A percentile compares a stretch with the other conserved stretches of the same genome.
Evolutionary conservation across 106 monocot species (phyloP).

Genomic region (Alisma plantagoaquatica): DNA sequence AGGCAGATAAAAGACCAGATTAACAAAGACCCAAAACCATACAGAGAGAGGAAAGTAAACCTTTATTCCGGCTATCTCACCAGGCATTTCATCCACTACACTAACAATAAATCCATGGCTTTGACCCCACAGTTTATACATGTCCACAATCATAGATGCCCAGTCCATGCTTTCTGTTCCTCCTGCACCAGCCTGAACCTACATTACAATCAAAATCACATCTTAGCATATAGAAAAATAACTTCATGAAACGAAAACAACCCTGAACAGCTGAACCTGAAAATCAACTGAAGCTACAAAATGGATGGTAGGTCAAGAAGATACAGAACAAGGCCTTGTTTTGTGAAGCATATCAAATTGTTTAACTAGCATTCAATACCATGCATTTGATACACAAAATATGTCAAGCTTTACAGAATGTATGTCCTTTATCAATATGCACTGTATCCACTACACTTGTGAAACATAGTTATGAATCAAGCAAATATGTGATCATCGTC

Average conservation of each 20-base stretch:
- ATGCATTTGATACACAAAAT: too few relatives aligned
- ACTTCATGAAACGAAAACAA: too few relatives aligned
- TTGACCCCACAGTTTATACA: constrained; percentile 86
- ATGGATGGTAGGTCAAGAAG: neutral
- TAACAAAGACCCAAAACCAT: too few relatives aligned
- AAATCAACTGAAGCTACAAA: neutral
- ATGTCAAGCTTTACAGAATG: too few relatives aligned
- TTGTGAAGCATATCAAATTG: neutral
- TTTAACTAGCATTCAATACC: too few relatives aligned
- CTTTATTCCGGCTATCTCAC: constrained; percentile 99
- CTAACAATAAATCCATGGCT: constrained; percentile 58
- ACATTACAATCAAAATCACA: constrained; percentile 10
- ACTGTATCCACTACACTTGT: too few relatives aligned
- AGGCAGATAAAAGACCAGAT: too few relatives aligned
- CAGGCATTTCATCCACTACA: constrained; percentile 90
- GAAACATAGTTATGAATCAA: too few relatives aligned
- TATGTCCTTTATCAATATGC: too few relatives aligned
- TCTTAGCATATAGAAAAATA: neutral
- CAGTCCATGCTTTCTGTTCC: constrained; percentile 99
- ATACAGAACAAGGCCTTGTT: neutral
- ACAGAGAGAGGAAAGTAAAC: constrained; percentile 58
- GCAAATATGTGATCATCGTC: too few relatives aligned
- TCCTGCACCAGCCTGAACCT: constrained; percentile 99
- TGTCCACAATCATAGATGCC: constrained; percentile 95
- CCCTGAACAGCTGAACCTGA: neutral